Evolutionary conservation across 2,329 filamentous ascomycete species (phyloP).

Genomic region (Paracoccidioides brasiliensis): DNA sequence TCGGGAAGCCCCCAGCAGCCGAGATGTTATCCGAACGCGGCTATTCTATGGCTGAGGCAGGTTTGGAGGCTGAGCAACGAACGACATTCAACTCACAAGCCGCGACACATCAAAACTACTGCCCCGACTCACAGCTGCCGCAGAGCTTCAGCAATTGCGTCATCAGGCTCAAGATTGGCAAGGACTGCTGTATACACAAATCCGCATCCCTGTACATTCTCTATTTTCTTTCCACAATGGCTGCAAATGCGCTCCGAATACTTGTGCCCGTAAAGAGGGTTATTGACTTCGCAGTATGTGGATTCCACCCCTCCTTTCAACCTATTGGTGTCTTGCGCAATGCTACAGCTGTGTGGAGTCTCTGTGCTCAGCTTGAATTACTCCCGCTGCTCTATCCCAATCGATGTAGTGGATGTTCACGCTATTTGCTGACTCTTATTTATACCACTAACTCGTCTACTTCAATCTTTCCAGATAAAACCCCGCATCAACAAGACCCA

Average conservation of each 20-base stretch:
- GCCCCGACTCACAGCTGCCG: neutral
- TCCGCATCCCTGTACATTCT: neutral
- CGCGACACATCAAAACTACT: neutral
- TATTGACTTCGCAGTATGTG: slow-evolving; percentile 69
- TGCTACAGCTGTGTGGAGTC: neutral
- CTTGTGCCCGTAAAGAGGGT: slow-evolving; percentile 73
- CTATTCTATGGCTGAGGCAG: neutral
- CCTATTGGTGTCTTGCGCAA: neutral
- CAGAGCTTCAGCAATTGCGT: neutral
- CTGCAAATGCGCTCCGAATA: slow-evolving; percentile 46
- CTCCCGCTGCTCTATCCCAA: neutral
- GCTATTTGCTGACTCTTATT: too few species aligned
- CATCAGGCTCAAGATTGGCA: neutral
- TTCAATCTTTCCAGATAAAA: slow-evolving; percentile 41
- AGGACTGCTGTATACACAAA: neutral
- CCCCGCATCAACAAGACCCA: slow-evolving; percentile 56
- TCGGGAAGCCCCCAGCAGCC: slow-evolving; percentile 8
- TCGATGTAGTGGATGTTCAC: neutral
- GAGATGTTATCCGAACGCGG: neutral
- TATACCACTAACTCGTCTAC: neutral
- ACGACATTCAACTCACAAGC: neutral
- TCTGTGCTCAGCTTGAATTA: neutral
- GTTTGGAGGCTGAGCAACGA: neutral
- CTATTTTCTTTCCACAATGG: slow-evolving; percentile 23
- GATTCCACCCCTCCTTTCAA: neutral